Conservation (phyloP, 2,329 filamentous ascomycete genomes). For the Talaromyces sp. region DNA sequence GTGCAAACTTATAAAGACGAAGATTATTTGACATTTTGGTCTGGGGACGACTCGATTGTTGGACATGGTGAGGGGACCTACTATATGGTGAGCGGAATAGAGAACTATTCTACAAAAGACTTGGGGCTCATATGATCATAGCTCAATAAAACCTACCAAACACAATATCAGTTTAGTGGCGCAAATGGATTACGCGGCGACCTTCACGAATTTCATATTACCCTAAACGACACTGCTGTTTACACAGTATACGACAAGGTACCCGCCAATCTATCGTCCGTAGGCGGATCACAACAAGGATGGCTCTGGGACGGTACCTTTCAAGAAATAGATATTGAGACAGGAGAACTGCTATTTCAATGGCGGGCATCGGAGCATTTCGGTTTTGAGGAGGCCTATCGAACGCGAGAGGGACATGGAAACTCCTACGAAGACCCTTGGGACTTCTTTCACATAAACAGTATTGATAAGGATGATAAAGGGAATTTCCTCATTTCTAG, state of each 20-base stretch:
- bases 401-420: conserved; percentile 22
- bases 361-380: conserved; percentile 50
- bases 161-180: background rate
- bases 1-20: conserved; percentile 13
- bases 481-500: conserved; percentile 56
- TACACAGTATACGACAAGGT: conserved; percentile 42
- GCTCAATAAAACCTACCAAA: conserved; percentile 10
- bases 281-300: conserved; percentile 35
- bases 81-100: conserved; percentile 6
- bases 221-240: conserved; percentile 41
- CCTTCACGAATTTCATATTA: conserved; percentile 47
- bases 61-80: conserved; percentile 11
- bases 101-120: background rate
- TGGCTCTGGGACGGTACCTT: conserved; percentile 44
- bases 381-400: conserved; percentile 25
- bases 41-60: conserved; percentile 7
- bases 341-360: conserved; percentile 43
- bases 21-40: conserved; percentile 5
- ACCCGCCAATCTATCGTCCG: conserved; percentile 36
- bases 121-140: background rate
- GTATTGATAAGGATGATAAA: conserved; percentile 50
- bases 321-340: conserved; percentile 47
- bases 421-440: conserved; percentile 33
- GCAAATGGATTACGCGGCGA: conserved; percentile 27
- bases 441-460: conserved; percentile 58